phyloP scores from a whole-genome alignment of 2,329 filamentous ascomycete species.

The Hirsutella thompsonii region DNA sequence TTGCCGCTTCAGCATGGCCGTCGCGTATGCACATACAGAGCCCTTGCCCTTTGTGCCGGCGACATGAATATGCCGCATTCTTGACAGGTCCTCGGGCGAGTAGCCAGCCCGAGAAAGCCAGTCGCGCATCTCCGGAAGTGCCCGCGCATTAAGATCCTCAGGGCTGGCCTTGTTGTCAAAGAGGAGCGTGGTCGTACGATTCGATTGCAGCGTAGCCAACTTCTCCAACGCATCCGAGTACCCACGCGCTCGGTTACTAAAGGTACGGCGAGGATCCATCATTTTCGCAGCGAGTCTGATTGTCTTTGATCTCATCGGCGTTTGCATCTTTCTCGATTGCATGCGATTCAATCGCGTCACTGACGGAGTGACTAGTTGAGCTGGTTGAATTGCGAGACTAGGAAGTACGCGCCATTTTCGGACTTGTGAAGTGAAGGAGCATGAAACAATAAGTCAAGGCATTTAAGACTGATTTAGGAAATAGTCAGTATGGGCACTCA shows the following conservation, averaged over 20 bases:
- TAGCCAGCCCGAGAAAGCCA: slow-evolving; percentile 71
- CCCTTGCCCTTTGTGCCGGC: slow-evolving; percentile 94
- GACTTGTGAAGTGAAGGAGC: too few relatives aligned
- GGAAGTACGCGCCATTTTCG: too few relatives aligned
- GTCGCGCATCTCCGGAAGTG: slow-evolving; percentile 69
- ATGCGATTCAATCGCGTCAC: too few relatives aligned
- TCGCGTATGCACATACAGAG: slow-evolving; percentile 73
- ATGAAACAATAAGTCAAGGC: too few relatives aligned
- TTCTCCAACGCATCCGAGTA: slow-evolving; percentile 59
- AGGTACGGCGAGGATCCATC: too few relatives aligned
- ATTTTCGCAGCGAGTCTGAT: too few relatives aligned
- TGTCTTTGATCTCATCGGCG: too few relatives aligned
- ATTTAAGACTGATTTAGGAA: too few relatives aligned
- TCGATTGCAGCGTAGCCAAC: slow-evolving; percentile 68
- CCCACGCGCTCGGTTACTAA: slow-evolving; percentile 14
- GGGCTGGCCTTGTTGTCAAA: slow-evolving; percentile 35
- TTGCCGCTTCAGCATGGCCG: slow-evolving; percentile 50
- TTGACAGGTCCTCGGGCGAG: slow-evolving; percentile 31
- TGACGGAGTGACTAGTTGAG: too few relatives aligned
- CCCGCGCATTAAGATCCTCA: slow-evolving; percentile 50
- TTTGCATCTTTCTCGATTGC: too few relatives aligned
- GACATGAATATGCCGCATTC: slow-evolving; percentile 56
- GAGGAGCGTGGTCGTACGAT: slow-evolving; percentile 49
- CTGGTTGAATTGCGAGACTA: too few relatives aligned
- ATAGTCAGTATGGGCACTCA: too few relatives aligned